Percentiles rank a stretch among this genome's conserved stretches.
phyloP scores from a whole-genome alignment of 345 rosid genomes.

The Moringa oleifera region DNA sequence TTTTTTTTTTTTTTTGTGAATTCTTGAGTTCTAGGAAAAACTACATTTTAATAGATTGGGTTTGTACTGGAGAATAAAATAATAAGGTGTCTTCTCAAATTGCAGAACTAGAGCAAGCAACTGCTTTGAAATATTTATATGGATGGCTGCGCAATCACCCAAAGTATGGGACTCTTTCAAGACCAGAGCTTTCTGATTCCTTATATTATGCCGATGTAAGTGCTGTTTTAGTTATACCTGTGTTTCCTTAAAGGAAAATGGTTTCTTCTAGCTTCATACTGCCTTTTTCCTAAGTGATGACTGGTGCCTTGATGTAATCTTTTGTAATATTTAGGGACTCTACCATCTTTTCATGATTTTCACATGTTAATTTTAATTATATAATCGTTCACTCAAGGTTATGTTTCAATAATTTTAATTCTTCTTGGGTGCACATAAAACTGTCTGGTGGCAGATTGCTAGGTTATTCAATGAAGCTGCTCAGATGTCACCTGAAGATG shows the following conservation, averaged over 20 bases:
- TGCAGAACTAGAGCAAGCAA: constrained; percentile 91
- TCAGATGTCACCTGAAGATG: constrained; percentile 90
- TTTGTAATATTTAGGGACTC: background rate
- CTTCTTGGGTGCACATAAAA: constrained; percentile 6
- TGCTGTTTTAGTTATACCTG: constrained; percentile 4
- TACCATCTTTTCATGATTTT: too few species aligned
- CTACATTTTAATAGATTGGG: too few species aligned
- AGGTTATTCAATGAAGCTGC: constrained; percentile 85
- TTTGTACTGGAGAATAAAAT: constrained; percentile 2
- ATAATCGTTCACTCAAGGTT: background rate
- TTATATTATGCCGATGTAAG: constrained; percentile 88
- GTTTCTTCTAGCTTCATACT: background rate
- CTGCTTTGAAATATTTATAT: constrained; percentile 85
- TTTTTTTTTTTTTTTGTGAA: too few species aligned
- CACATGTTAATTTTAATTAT: too few species aligned
- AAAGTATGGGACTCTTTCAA: constrained; percentile 66
- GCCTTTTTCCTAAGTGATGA: background rate
- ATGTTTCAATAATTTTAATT: background rate
- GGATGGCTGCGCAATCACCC: constrained; percentile 95
- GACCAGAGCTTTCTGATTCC: constrained; percentile 59
- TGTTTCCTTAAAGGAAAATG: background rate
- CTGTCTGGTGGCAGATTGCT: constrained; percentile 46
- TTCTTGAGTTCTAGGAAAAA: too few species aligned
- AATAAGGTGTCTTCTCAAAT: constrained; percentile 18
- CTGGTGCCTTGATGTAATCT: background rate